Evolutionary conservation across 345 rosid species (phyloP).

Genomic region (Ceriops decandra): DNA sequence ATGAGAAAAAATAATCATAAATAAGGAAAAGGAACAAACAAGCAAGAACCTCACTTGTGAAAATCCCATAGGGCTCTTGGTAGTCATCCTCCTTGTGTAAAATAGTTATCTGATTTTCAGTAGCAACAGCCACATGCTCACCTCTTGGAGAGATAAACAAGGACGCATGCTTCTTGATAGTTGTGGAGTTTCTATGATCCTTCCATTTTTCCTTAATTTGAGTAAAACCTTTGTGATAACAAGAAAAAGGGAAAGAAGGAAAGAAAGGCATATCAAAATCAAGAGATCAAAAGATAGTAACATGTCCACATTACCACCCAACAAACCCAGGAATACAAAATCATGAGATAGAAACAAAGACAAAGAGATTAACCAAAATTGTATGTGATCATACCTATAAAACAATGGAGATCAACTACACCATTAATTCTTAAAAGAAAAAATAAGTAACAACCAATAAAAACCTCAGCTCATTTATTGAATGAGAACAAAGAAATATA

Average conservation of each 20-base stretch:
- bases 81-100: conserved; percentile 70
- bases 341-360: background rate
- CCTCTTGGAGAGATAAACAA: conserved; percentile 72
- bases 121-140: conserved; percentile 75
- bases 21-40: too few species aligned
- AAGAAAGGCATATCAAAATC: background rate
- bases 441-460: too few species aligned
- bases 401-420: too few species aligned
- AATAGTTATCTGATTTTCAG: conserved; percentile 64
- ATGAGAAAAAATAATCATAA: too few species aligned
- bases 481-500: too few species aligned
- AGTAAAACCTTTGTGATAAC: conserved; percentile 47
- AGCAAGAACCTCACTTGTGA: conserved; percentile 37
- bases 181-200: conserved; percentile 40
- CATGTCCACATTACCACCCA: background rate
- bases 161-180: conserved; percentile 38
- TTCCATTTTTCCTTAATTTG: conserved; percentile 67
- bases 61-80: conserved; percentile 58
- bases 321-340: background rate
- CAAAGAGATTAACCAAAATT: background rate
- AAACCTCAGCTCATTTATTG: too few species aligned
- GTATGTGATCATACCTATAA: too few species aligned
- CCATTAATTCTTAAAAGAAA: too few species aligned
- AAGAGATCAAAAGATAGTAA: background rate
- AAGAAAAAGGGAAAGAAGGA: background rate